Evolutionary conservation across 768 basidiomycete genomes (phyloP), one percentile per base, ranked within the genome.

Genomic region (Suillus plorans): DNA sequence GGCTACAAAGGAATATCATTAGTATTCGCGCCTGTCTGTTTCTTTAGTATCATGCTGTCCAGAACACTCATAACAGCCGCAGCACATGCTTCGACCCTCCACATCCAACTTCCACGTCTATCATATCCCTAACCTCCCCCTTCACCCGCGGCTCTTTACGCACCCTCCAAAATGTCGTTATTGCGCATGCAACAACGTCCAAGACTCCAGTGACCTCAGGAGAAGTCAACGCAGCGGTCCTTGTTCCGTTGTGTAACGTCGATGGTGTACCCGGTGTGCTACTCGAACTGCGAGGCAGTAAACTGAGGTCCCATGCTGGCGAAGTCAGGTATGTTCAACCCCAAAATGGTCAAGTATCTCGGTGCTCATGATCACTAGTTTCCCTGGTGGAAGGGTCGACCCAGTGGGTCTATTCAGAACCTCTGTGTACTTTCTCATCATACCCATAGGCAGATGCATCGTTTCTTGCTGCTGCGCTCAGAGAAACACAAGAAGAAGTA

Each of bases 241-340:
- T 93, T 60, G 84, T 94, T 67, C 90, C 91, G 0, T 79, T 93
- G 60, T 93, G 91, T 76, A 93, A 94, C 70, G 87, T 93, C 22
- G 78, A 82, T 39, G 80, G 81, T 60, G 78, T 79, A 16, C 89
- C 92, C 0, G 87, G 90, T 8, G 82, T 94, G 22, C 72, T 94
- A 56, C 81, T 92, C 18, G 89, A 93, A 74, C 85, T 93, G 39
- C 82, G 92, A 68, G 85, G 85, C 18, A 85, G 86, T 69, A 75
- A 84, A 47, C 75, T 89, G 60, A 80, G 90, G 68, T 82, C 80
- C 37, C 92, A 93, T 75, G 88, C 91, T 0, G 91, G 92, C n/a
- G 90, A 93, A 80, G 86, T 93, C 41, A 92, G 92, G 92, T 91
- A 65, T 44, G 81, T 3, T 5, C 45, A 25, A 69, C 34, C 34